These are phyloP conservation scores for Colletotrichum lentis DNA, from an alignment of 2,329 filamentous ascomycete genomes.

Conservation along the genomic window DNA sequence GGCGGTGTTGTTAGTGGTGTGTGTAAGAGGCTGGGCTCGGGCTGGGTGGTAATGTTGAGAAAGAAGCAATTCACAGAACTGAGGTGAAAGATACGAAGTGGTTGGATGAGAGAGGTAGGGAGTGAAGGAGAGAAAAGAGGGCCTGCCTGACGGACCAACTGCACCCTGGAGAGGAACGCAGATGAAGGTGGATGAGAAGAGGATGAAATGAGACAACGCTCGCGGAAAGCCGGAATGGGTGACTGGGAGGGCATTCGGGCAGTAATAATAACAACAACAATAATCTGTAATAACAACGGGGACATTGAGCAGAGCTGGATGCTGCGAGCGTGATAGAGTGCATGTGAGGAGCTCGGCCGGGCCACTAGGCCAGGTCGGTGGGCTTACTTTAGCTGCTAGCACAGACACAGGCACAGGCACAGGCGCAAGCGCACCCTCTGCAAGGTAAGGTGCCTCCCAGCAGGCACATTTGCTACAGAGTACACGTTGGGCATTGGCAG, in stretches of 20 bases:
- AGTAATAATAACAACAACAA: constrained; percentile 36
- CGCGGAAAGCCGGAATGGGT: not conserved
- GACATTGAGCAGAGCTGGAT: not conserved
- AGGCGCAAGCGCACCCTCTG: constrained; percentile 19
- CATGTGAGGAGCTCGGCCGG: constrained; percentile 29
- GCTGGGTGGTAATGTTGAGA: not conserved
- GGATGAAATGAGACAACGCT: constrained; percentile 14
- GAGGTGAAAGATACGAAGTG: not conserved
- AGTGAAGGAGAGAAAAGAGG: constrained; percentile 8
- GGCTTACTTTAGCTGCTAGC: constrained; percentile 16
- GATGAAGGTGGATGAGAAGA: constrained; percentile 8
- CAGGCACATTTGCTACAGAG: too few species aligned
- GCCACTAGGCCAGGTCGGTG: constrained; percentile 18
- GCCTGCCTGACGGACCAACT: constrained; percentile 30
- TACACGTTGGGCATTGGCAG: not conserved
- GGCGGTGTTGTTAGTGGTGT: not conserved
- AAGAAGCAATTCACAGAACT: constrained; percentile 32
- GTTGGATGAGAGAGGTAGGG: not conserved
- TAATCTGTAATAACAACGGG: constrained; percentile 11
- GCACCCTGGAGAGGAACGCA: not conserved
- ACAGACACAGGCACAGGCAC: constrained; percentile 13
- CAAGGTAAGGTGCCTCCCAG: not conserved
- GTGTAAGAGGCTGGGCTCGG: not conserved
- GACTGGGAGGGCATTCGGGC: constrained; percentile 30
- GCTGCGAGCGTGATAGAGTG: not conserved